Percentiles rank a stretch among this genome's conserved stretches.
Conservation (phyloP, 352 stramenopile genomes). For the Phytopythium aichiense region DNA sequence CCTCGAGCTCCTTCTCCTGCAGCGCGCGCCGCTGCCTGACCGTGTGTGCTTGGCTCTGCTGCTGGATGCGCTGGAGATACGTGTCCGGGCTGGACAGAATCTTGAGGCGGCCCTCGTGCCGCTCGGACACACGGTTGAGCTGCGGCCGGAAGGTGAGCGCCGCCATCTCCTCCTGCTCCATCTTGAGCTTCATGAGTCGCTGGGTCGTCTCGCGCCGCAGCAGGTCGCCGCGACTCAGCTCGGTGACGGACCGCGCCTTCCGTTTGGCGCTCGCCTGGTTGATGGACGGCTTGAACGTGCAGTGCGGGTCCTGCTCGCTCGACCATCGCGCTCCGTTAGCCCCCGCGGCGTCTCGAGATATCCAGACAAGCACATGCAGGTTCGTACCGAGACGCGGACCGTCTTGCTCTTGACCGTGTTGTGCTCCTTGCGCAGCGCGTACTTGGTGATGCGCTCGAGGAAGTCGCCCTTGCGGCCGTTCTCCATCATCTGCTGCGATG, state of each 20-base stretch:
- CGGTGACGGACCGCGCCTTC: slow-evolving; percentile 63
- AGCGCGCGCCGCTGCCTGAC: slow-evolving; percentile 71
- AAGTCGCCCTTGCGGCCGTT: slow-evolving; percentile 81
- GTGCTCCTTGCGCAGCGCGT: slow-evolving; percentile 75
- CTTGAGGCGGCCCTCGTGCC: slow-evolving; percentile 69
- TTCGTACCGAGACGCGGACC: slow-evolving; percentile 47
- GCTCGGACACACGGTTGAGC: slow-evolving; percentile 63
- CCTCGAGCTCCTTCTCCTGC: slow-evolving; percentile 76
- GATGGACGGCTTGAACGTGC: slow-evolving; percentile 83
- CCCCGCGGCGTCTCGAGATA: background rate
- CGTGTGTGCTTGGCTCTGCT: slow-evolving; percentile 67
- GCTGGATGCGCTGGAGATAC: slow-evolving; percentile 77
- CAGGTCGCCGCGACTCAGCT: slow-evolving; percentile 75
- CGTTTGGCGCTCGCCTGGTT: slow-evolving; percentile 65
- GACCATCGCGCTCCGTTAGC: background rate
- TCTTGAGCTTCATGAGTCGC: slow-evolving; percentile 82
- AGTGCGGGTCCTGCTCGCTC: slow-evolving; percentile 58
- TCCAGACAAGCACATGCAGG: background rate
- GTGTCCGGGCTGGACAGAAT: slow-evolving; percentile 76
- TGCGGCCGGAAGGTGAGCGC: slow-evolving; percentile 75
- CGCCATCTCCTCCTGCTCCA: slow-evolving; percentile 86
- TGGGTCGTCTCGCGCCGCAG: slow-evolving; percentile 73
- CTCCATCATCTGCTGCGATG: slow-evolving; percentile 73
- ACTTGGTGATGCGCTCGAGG: slow-evolving; percentile 70
- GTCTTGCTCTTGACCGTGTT: slow-evolving; percentile 76